Conservation (phyloP, 1,284 basidiomycete species). For the Tilletia caries region DNA sequence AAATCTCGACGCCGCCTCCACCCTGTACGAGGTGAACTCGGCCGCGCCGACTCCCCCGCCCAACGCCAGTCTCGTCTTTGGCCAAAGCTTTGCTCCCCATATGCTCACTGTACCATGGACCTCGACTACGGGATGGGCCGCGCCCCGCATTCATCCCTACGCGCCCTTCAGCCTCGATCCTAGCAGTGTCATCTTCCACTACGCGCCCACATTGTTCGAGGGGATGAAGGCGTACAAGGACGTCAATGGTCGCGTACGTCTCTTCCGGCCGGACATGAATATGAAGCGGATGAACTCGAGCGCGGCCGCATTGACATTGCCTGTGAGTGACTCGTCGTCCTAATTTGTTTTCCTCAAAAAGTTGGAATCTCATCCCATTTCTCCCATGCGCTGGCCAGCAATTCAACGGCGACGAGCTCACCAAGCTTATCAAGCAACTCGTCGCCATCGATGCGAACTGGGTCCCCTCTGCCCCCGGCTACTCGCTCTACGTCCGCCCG, state of each 20-base stretch:
- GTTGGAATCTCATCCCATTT: background rate
- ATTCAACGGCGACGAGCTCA: slow-evolving; percentile 75
- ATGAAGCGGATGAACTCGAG: slow-evolving; percentile 75
- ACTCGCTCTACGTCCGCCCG: slow-evolving; percentile 82
- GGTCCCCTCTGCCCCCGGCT: slow-evolving; percentile 84
- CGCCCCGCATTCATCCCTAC: slow-evolving; percentile 79
- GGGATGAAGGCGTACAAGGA: slow-evolving; percentile 94
- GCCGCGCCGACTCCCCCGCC: slow-evolving; percentile 29
- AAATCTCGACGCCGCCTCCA: slow-evolving; percentile 30
- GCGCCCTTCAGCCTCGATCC: slow-evolving; percentile 74
- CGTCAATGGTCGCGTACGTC: slow-evolving; percentile 70
- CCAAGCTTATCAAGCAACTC: slow-evolving; percentile 84
- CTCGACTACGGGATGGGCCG: slow-evolving; percentile 70
- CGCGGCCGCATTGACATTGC: slow-evolving; percentile 67
- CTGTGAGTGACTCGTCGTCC: slow-evolving; percentile 59
- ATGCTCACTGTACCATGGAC: slow-evolving; percentile 86
- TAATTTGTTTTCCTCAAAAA: slow-evolving; percentile 1
- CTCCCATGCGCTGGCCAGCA: slow-evolving; percentile 53
- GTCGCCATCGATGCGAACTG: slow-evolving; percentile 81
- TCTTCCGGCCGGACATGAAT: slow-evolving; percentile 97
- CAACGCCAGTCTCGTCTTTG: slow-evolving; percentile 57
- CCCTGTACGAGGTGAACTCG: slow-evolving; percentile 26
- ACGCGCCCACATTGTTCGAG: slow-evolving; percentile 84
- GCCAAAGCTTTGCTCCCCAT: slow-evolving; percentile 73
- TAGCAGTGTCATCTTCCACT: slow-evolving; percentile 84